These are phyloP conservation scores for Hirsutella thompsonii DNA, from an alignment of 2,329 filamentous ascomycete species.

Conservation along the genomic window DNA sequence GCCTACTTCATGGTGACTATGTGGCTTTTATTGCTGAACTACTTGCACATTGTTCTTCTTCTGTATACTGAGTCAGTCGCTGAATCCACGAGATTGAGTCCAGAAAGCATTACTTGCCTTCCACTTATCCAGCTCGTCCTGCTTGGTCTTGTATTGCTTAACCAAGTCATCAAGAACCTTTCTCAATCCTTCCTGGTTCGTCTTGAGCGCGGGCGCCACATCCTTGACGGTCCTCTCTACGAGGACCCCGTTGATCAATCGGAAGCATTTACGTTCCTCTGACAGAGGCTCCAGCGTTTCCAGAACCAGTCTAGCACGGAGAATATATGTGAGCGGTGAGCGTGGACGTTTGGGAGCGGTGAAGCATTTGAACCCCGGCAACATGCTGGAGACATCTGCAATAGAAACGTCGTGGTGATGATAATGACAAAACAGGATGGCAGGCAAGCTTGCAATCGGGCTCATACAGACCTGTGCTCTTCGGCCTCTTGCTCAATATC, in stretches of 20 bases:
- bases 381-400: background rate
- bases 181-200: constrained; percentile 85
- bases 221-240: constrained; percentile 91
- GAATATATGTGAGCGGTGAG: constrained; percentile 10
- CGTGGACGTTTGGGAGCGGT: background rate
- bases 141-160: constrained; percentile 92
- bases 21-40: constrained; percentile 53
- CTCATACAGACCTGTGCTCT: constrained; percentile 69
- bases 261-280: constrained; percentile 88
- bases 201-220: constrained; percentile 80
- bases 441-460: background rate
- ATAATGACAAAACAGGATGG: background rate
- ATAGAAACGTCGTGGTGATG: background rate
- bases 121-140: constrained; percentile 94
- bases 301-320: constrained; percentile 62
- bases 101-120: constrained; percentile 51
- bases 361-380: background rate
- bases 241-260: constrained; percentile 94
- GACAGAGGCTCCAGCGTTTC: constrained; percentile 79
- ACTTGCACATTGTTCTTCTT: constrained; percentile 86
- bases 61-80: constrained; percentile 28
- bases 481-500: constrained; percentile 96
- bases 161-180: constrained; percentile 90
- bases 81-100: background rate
- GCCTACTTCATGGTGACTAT: too few relatives aligned